These are phyloP conservation scores for Delonix regia DNA, from an alignment of 306 rosid genomes.

Conservation along the genomic window DNA sequence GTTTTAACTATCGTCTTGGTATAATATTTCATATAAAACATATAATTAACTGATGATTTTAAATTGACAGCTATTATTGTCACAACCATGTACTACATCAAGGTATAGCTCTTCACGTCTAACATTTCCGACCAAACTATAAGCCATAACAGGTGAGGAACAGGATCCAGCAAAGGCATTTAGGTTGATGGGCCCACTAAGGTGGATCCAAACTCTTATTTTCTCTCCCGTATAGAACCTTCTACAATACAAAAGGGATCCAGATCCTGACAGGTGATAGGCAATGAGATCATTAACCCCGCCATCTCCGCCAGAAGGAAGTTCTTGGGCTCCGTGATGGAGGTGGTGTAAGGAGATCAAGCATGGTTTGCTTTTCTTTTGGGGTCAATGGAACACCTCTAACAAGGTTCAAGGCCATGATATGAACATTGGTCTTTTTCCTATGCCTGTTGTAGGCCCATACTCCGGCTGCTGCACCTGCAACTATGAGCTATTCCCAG, in stretches of 20 bases:
- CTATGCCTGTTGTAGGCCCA: slow-evolving; percentile 63
- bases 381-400: slow-evolving; percentile 76
- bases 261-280: not conserved
- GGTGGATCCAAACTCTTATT: no score
- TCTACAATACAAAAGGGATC: not conserved
- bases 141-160: no score
- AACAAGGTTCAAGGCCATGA: slow-evolving; percentile 65
- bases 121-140: no score
- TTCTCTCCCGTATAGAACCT: not conserved
- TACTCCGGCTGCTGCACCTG: slow-evolving; percentile 56
- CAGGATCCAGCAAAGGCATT: no score
- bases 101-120: not conserved
- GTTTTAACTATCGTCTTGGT: not conserved
- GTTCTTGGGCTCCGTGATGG: slow-evolving; percentile 49
- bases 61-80: not conserved
- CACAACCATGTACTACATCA: slow-evolving; percentile 19
- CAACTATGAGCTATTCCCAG: slow-evolving; percentile 42
- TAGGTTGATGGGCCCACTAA: no score
- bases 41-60: not conserved
- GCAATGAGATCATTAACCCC: slow-evolving; percentile 46
- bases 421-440: slow-evolving; percentile 57
- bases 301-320: slow-evolving; percentile 61
- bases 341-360: slow-evolving; percentile 78
- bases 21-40: not conserved
- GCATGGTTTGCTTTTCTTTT: slow-evolving; percentile 82